Base-by-base conservation (phyloP, 495 filamentous ascomycete genomes). In the Penicillium flavigenum region DNA sequence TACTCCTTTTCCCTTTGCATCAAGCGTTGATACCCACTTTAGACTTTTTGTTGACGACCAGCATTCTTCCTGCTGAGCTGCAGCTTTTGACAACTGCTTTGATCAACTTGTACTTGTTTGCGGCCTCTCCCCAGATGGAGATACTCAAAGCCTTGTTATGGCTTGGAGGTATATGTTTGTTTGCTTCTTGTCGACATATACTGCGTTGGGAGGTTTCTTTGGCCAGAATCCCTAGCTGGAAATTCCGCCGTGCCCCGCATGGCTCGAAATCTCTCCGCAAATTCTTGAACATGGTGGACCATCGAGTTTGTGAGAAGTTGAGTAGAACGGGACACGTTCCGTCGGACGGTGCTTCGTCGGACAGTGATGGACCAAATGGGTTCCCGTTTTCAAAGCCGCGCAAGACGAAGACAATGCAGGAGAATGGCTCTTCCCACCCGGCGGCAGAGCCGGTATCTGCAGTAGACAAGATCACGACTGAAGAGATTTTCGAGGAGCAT, bases 191-290 rank as follows among this genome's bases (percentile, higher is more conserved):
- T 68, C 79, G 81, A 39, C 83, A 86, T 47, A 81, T 93, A 16
- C 83, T 98, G n/a, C 83, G 78, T 68, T 96, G 90, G 90, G 90
- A 88, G 36, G 86, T 97, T 16, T 79, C 87, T 48, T 74, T 98
- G 42, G 92, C 93, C 17, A 79, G 95, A 41, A 89, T 98, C 36
- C 94, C 94, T 2, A 89, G 82, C 58, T 97, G 93, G 90, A 88
- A 92, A 34, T 92, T 98, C 61, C 83, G 86, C 58, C 83, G 86
- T 19, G 70, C 80, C 12, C 76, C 76, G 0, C 72, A 71, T 12
- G 60, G 73, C 24, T 73, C 78, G 24, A 72, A 73, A 54, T 77
- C 78, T 14, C 74, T 71, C 17, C 79, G 78, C 44, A 72, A 72
- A 12, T 73, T 84, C 47, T 58, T 85, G n/a, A 76, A 80, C 58